Evolutionary conservation across 2,329 filamentous ascomycete genomes (phyloP), one percentile per base, ranked within the genome.

Genomic region (Talaromyces sp.): DNA sequence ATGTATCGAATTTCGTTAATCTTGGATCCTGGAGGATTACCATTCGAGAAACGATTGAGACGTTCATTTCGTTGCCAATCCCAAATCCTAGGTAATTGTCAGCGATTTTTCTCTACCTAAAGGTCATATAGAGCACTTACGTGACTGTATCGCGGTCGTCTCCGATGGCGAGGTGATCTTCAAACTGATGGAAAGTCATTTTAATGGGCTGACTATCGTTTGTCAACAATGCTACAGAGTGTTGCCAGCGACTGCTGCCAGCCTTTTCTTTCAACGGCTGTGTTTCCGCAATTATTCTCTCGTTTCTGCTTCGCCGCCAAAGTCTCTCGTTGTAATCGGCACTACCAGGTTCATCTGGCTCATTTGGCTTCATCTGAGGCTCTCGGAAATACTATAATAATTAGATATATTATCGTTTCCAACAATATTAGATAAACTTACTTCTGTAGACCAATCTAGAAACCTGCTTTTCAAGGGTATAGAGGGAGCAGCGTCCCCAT

Each of bases 1-100:
- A 99, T 96, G 74, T 97, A 97, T 59, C 92, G 90, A 72, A 97
- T 87, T 73, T 97, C 92, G 58, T 92, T 96, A 68, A 99, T 96
- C 67, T 88, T 91, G 27, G 92, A 96, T 2, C 92, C 91, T 32
- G 87, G 82, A 0, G 94, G 94, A 69, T 99, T 99, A 54, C 91
- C 92, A 69, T 97, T 97, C 29, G 90, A 95, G 75, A 99, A 99
- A 59, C 89, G 88, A 70, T 86, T 90, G 64, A 96, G 79, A 35
- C 88, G 85, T 55, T 82, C 83, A 65, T 89, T 86, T 58, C 84
- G 85, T 75, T 91, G 88, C 89, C 92, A 99, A 74, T 99, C 94
- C 90, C 94, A 97, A 31, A 99, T 85, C 61, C 85, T 81, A 62
- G 61, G 63, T 57, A 35, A 27, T 57, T 27, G 38, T 65, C 54